Base-by-base conservation (phyloP, 1,284 basidiomycete genomes). In the Bjerkandera adusta region DNA sequence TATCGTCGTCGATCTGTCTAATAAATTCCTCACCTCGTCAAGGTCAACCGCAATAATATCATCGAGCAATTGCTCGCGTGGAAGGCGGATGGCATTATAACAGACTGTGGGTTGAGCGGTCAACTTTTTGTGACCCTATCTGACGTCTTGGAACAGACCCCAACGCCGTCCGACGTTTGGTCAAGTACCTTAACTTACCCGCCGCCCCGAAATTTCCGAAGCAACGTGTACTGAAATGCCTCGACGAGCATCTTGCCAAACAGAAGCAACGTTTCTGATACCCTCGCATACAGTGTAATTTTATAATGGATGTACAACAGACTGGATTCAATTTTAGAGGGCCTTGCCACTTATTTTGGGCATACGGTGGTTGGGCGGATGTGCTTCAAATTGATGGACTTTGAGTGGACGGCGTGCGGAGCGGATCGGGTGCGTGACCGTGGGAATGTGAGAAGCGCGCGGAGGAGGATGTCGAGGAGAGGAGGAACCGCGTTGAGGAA, bases 31-130 rank as follows among this genome's bases (percentile, higher is more conserved):
- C 20, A 20, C 21, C 29, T 16, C n/a, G n/a, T 47, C 16, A 27
- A 83, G 81, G 71, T 82, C 46, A 79, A 87, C 56, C 66, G 72
- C 16, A 64, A 87, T 48, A 81, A 79, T 54, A 68, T 81, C 24
- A 75, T 77, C 4, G 78, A 83, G 16, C 72, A 82, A 52, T 60
- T 91, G 36, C 50, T 83, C 36, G 68, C 70, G 7, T 74, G 74
- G 68, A 77, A 77, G 13, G 81, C 80, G 0, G 86, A 90, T 60
- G 88, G 87, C 0, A 76, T 89, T 41, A 86, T 88, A 53, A 78
- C 83, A 1, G 85, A 88, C 55, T 85, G 49, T 51, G 22, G 38
- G 49, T 34, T 26, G 21, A 7, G 5, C 16, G 11, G 30, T 34
- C 16, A 8, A 7, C 7, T 18, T 25, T 13, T 13, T 15, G 7